Evolutionary conservation across 805 yeast species (phyloP).

Genomic region (Sungouiella thailandica): DNA sequence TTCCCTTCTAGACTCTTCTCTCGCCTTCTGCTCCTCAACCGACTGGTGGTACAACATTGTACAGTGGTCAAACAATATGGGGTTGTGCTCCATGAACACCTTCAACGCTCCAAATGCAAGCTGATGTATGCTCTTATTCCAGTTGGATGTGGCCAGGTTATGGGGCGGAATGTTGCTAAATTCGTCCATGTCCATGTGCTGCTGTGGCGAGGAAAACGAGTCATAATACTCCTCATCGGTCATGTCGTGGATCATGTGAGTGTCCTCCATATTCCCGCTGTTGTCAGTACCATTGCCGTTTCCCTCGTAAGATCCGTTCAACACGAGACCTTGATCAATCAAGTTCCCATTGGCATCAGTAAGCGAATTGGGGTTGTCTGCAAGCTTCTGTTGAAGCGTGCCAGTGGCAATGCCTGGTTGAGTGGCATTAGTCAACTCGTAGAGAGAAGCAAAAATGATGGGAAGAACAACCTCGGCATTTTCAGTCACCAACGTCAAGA

Average conservation of each 20-base stretch:
- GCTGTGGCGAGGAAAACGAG: conserved; percentile 33
- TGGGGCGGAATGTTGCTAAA: conserved; percentile 35
- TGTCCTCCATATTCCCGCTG: conserved; percentile 13
- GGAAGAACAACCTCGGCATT: conserved; percentile 91
- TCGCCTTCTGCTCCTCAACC: conserved; percentile 63
- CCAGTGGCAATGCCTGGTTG: conserved; percentile 42
- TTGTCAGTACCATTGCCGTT: conserved; percentile 16
- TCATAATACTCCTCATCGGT: conserved; percentile 43
- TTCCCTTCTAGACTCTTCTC: conserved; percentile 56
- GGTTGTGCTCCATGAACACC: conserved; percentile 89
- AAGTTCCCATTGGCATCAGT: conserved; percentile 41
- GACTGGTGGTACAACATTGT: conserved; percentile 81
- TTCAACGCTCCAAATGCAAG: conserved; percentile 88
- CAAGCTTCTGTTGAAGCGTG: conserved; percentile 31
- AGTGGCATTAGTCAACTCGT: conserved; percentile 64
- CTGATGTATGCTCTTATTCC: conserved; percentile 92
- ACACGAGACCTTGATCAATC: conserved; percentile 33
- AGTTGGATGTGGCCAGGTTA: conserved; percentile 53
- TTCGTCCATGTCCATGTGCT: conserved; percentile 27
- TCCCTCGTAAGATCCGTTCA: conserved; percentile 10
- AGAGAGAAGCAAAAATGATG: conserved; percentile 82
- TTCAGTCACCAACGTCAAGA: conserved; percentile 83
- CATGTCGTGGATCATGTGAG: conserved; percentile 27
- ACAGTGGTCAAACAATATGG: conserved; percentile 86
- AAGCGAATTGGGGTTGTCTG: conserved; percentile 32